These are phyloP conservation scores for Microdochium trichocladiopsis DNA, from an alignment of 2,329 filamentous ascomycete genomes.

Conservation along the genomic window DNA sequence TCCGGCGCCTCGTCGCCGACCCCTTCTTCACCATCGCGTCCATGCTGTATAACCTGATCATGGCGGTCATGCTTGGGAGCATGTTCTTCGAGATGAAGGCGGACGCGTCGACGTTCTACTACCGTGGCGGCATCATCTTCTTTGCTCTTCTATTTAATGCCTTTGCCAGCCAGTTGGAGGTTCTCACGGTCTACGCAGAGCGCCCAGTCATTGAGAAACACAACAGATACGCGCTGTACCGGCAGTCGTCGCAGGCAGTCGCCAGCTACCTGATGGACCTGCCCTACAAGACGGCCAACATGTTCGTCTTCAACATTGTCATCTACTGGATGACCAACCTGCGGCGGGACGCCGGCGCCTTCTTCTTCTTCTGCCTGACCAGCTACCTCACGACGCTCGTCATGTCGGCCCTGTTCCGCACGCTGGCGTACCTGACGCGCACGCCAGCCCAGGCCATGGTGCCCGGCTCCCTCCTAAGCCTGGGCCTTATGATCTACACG, in stretches of 20 bases:
- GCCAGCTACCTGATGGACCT: conserved; percentile 48
- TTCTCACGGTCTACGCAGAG: conserved; percentile 26
- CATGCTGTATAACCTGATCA: conserved; percentile 44
- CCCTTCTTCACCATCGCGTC: conserved; percentile 24
- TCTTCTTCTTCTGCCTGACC: conserved; percentile 44
- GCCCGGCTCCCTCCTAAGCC: conserved; percentile 29
- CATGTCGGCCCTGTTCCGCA: conserved; percentile 52
- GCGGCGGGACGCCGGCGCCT: conserved; percentile 38
- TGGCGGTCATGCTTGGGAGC: conserved; percentile 18
- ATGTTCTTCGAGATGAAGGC: conserved; percentile 25
- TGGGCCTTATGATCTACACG: conserved; percentile 47
- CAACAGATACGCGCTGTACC: conserved; percentile 62
- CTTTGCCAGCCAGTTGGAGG: conserved; percentile 52
- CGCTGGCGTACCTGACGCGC: conserved; percentile 46
- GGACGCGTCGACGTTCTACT: conserved; percentile 23
- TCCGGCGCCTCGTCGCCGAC: conserved; percentile 18
- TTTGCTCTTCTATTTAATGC: conserved; percentile 51
- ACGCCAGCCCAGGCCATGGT: conserved; percentile 45
- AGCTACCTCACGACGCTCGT: conserved; percentile 35
- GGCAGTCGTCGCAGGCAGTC: conserved; percentile 49
- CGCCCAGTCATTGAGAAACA: conserved; percentile 51
- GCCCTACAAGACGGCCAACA: conserved; percentile 49
- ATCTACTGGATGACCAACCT: conserved; percentile 60
- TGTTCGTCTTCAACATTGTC: conserved; percentile 50
- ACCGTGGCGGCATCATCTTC: conserved; percentile 17